A percentile compares a stretch with the other conserved stretches of the same genome.
Conservation (phyloP, 2,329 filamentous ascomycete species). For the Aspergillus sp. region DNA sequence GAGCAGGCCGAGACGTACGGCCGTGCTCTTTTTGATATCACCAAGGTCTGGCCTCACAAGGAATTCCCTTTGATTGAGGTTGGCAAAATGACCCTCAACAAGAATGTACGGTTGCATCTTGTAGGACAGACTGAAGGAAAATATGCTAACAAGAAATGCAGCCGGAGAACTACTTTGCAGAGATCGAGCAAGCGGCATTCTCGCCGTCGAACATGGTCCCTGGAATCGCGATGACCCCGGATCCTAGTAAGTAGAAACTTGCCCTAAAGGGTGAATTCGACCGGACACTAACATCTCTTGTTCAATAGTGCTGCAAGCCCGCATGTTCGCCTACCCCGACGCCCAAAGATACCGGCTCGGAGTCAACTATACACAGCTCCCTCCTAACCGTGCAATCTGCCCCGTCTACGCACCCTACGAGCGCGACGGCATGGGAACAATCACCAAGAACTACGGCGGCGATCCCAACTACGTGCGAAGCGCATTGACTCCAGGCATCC, state of each 20-base stretch:
- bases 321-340: slow-evolving; percentile 63
- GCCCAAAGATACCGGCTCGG: slow-evolving; percentile 44
- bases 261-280: background rate
- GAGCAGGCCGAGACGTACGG: slow-evolving; percentile 50
- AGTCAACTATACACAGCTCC: slow-evolving; percentile 42
- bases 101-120: background rate
- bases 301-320: slow-evolving; percentile 54
- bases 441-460: slow-evolving; percentile 56
- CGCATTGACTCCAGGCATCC: slow-evolving; percentile 21
- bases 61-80: slow-evolving; percentile 49
- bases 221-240: slow-evolving; percentile 57
- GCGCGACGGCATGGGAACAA: slow-evolving; percentile 38
- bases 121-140: background rate
- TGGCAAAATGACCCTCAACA: background rate
- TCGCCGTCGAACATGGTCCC: slow-evolving; percentile 66
- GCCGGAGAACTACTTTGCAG: slow-evolving; percentile 64
- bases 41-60: slow-evolving; percentile 55
- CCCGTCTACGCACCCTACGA: slow-evolving; percentile 55
- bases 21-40: slow-evolving; percentile 58
- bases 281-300: slow-evolving; percentile 17
- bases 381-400: slow-evolving; percentile 36
- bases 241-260: background rate
- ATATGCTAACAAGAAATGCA: background rate
- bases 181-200: slow-evolving; percentile 71
- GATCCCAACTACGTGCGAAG: slow-evolving; percentile 56